Base-by-base conservation (phyloP, 2,329 filamentous ascomycete species). In the Aureobasidium sp. region DNA sequence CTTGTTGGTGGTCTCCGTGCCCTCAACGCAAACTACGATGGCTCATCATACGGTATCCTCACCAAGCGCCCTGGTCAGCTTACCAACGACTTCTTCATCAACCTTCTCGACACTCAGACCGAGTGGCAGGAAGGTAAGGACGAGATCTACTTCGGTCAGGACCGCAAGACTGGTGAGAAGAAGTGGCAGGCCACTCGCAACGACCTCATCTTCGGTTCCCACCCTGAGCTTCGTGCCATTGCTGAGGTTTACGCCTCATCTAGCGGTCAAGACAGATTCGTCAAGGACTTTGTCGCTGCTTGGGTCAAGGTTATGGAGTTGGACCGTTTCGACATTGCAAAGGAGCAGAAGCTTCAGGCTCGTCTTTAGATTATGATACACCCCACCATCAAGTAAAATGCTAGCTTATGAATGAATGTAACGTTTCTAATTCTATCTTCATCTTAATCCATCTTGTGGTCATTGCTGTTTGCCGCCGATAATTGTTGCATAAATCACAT, bases 51-150 rank as follows among this genome's bases (percentile, higher is more conserved):
- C 63, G 89, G 89, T 63, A 81, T 91, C 63, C 80, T 91, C 70
- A 92, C 89, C 62, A 79, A 80, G 67, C 79, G 78, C 8, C 86
- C 87, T 0, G 89, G 89, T 46, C 75, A 83, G 67, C 79, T 92
- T 68, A 89, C 85, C 70, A 91, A 89, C 75, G 89, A 91, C 77
- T 92, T 90, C 81, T 92, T 92, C 70, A 82, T 89, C 74, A 91
- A 91, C 77, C 79, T 92, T 1, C 82, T 92, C 27, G 87, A 90
- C 70, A 83, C 81, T 69, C 77, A 75, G 73, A 88, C 82, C 7
- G 78, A 75, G 26, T 91, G 89, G 89, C 84, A 84, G 76, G 69
- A 82, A 0, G 76, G 76, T 42, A 8, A 20, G 8, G 76, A 77
- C n/a, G 87, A 90, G 68, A 61, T 80, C 56, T 91, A 82, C 73